phyloP scores from a whole-genome alignment of 495 filamentous ascomycete species.

The Xylaria palmicola region DNA sequence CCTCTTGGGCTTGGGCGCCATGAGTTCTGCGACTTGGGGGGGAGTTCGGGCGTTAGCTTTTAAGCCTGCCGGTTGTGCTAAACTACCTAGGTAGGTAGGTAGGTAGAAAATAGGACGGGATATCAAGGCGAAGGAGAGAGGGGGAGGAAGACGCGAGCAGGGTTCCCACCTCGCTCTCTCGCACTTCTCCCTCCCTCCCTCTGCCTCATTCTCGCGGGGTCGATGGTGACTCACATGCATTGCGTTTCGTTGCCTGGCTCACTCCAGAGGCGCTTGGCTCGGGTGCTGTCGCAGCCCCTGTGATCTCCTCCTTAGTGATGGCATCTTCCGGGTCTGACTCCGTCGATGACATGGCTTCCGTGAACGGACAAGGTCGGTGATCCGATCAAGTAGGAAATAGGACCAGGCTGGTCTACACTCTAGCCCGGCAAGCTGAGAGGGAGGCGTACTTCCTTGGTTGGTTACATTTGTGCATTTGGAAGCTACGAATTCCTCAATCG shows the following conservation, averaged over 20 bases:
- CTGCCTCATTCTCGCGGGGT: neutral
- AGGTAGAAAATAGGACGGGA: neutral
- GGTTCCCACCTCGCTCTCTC: too few relatives aligned
- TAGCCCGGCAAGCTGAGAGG: too few relatives aligned
- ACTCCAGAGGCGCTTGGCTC: constrained; percentile 7
- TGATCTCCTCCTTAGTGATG: constrained; percentile 31
- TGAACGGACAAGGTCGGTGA: too few relatives aligned
- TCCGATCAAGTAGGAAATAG: too few relatives aligned
- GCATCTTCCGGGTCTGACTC: constrained; percentile 29
- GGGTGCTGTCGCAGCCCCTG: constrained; percentile 22
- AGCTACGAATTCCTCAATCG: too few relatives aligned
- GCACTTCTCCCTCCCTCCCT: too few relatives aligned
- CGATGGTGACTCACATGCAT: constrained; percentile 28
- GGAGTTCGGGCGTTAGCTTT: constrained; percentile 1
- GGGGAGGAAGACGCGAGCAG: too few relatives aligned
- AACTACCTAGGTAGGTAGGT: neutral
- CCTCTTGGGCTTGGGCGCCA: constrained; percentile 55
- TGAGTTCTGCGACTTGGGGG: constrained; percentile 61
- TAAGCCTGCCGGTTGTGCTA: neutral
- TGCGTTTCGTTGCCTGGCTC: constrained; percentile 24
- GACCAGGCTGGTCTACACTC: too few relatives aligned
- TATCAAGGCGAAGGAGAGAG: too few relatives aligned
- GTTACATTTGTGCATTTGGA: too few relatives aligned
- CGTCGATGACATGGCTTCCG: constrained; percentile 19
- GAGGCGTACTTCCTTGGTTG: too few relatives aligned